These are phyloP conservation scores for Kodamaea nitidulidarum DNA, from an alignment of 805 yeast genomes.

Conservation along the genomic window DNA sequence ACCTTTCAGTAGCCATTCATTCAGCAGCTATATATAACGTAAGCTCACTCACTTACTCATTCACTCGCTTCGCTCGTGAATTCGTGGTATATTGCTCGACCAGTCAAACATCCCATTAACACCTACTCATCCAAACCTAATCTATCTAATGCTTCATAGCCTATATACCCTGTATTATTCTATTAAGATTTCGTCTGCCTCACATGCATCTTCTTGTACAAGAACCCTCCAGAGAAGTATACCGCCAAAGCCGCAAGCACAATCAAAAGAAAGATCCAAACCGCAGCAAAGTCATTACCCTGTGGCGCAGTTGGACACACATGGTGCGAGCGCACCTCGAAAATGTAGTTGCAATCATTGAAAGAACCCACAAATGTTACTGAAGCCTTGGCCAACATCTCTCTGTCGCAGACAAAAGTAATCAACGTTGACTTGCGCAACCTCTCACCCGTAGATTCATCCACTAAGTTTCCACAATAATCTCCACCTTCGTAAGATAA, in stretches of 20 bases:
- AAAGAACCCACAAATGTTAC: constrained; percentile 66
- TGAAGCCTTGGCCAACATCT: constrained; percentile 59
- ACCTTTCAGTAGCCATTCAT: no score
- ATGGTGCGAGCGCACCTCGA: constrained; percentile 78
- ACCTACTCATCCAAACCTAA: no score
- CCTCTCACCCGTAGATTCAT: constrained; percentile 40
- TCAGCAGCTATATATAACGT: no score
- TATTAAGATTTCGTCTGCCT: constrained; percentile 1
- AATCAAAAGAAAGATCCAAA: constrained; percentile 61
- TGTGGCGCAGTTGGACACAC: constrained; percentile 82
- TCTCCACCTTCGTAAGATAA: constrained; percentile 71
- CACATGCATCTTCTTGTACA: constrained; percentile 19
- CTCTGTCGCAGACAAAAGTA: constrained; percentile 76
- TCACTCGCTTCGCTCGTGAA: no score
- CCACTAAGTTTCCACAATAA: constrained; percentile 42
- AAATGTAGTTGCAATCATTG: constrained; percentile 76
- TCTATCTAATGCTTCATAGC: no score
- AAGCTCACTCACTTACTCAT: no score
- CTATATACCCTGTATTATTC: no score
- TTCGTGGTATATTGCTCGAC: no score
- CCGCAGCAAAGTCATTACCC: constrained; percentile 58
- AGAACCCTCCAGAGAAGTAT: constrained; percentile 36
- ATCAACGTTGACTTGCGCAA: constrained; percentile 60
- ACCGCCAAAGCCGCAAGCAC: constrained; percentile 36
- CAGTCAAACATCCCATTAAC: no score